These are phyloP conservation scores for Hypoxylon lienhwacheense DNA, from an alignment of 495 filamentous ascomycete species.

Conservation along the genomic window DNA sequence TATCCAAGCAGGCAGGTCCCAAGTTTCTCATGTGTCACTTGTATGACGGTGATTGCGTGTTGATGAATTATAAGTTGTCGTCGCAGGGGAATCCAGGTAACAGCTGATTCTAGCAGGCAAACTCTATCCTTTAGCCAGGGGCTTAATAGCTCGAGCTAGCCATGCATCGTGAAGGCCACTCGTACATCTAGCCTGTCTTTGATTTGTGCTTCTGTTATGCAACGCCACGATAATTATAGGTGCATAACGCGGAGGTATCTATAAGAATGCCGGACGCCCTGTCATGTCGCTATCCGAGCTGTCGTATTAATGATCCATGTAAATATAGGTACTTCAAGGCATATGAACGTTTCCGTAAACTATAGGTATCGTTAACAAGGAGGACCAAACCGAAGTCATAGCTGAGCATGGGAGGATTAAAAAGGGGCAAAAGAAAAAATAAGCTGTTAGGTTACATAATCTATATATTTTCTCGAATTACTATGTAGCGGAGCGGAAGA, in stretches of 20 bases:
- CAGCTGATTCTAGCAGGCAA: constrained; percentile 2
- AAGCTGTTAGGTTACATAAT: too few relatives aligned
- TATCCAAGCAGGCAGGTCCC: not conserved
- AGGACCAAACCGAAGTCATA: too few relatives aligned
- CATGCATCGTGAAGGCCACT: not conserved
- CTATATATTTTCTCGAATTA: too few relatives aligned
- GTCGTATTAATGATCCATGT: too few relatives aligned
- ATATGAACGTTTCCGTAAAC: too few relatives aligned
- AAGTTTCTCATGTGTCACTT: not conserved
- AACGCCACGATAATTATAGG: too few relatives aligned
- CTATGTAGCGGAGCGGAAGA: too few relatives aligned
- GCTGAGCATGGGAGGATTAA: too few relatives aligned
- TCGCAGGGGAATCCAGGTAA: constrained; percentile 14
- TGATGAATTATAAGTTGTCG: not conserved
- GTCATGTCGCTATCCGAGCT: too few relatives aligned
- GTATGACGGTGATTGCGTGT: constrained; percentile 18
- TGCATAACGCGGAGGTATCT: not conserved
- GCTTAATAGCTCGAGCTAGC: constrained; percentile 2
- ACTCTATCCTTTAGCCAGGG: constrained; percentile 3
- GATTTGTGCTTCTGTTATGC: not conserved
- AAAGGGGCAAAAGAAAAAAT: too few relatives aligned
- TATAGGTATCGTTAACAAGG: too few relatives aligned
- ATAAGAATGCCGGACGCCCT: not conserved
- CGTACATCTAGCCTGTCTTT: not conserved
- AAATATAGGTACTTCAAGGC: too few relatives aligned